Conservation (phyloP, 495 filamentous ascomycete genomes). For the Rostrohypoxylon terebratum region DNA sequence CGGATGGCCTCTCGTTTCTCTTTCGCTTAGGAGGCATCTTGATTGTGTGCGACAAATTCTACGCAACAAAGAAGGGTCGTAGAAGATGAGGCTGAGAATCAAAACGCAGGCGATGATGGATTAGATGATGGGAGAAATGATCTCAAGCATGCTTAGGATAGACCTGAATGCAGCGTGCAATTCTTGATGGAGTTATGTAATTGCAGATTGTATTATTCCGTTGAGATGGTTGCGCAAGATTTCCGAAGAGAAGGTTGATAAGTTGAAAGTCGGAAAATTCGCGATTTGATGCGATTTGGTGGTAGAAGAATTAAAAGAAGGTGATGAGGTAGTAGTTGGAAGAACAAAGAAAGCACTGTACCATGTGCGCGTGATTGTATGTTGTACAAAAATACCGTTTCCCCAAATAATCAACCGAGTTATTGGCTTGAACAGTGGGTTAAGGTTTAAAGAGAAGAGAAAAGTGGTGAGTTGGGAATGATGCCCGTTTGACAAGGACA, state of each 20-base stretch:
- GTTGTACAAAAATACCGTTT: slow-evolving; percentile 37
- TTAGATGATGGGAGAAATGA: slow-evolving; percentile 7
- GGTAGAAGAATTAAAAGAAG: slow-evolving; percentile 24
- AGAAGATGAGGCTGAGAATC: slow-evolving; percentile 33
- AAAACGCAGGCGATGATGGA: slow-evolving; percentile 12
- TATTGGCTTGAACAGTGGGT: slow-evolving; percentile 8
- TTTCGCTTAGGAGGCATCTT: slow-evolving; percentile 67
- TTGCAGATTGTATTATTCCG: neutral
- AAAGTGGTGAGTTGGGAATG: slow-evolving; percentile 32
- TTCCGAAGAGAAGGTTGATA: slow-evolving; percentile 21
- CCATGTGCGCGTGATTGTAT: slow-evolving; percentile 10
- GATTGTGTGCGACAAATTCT: slow-evolving; percentile 31
- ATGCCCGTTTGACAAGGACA: slow-evolving; percentile 19
- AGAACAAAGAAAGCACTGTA: slow-evolving; percentile 38
- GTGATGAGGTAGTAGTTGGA: neutral
- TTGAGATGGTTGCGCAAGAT: slow-evolving; percentile 19
- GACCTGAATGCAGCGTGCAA: slow-evolving; percentile 13
- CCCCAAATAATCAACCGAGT: slow-evolving; percentile 14
- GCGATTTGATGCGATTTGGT: too few relatives aligned
- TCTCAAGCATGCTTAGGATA: slow-evolving; percentile 32
- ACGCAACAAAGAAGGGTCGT: slow-evolving; percentile 37
- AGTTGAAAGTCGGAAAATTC: slow-evolving; percentile 26
- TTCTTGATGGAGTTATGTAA: neutral
- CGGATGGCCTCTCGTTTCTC: slow-evolving; percentile 61
- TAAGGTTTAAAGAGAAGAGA: slow-evolving; percentile 25